These are phyloP conservation scores for Ogataea paraovalis DNA, from an alignment of 805 yeast genomes.

Conservation along the genomic window DNA sequence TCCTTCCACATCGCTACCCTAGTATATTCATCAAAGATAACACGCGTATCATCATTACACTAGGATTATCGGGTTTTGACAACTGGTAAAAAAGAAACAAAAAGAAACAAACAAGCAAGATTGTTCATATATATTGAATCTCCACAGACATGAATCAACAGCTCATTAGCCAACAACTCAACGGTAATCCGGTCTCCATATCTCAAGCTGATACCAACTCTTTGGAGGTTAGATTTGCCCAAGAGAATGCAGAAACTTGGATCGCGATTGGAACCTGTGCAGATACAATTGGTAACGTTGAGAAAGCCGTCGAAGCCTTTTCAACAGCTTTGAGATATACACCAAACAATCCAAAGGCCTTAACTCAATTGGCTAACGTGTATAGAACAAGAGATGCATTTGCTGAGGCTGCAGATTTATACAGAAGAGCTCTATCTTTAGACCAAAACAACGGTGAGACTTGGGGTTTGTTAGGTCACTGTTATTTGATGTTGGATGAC, in stretches of 20 bases:
- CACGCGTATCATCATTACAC: too few relatives aligned
- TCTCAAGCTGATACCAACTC: slow-evolving; percentile 17
- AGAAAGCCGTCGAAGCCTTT: slow-evolving; percentile 83
- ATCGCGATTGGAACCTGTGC: slow-evolving; percentile 85
- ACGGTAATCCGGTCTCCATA: slow-evolving; percentile 19
- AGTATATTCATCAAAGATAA: too few relatives aligned
- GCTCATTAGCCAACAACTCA: slow-evolving; percentile 17
- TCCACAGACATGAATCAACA: slow-evolving; percentile 16
- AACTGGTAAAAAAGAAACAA: too few relatives aligned
- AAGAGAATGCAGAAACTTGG: slow-evolving; percentile 81
- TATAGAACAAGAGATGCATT: slow-evolving; percentile 88
- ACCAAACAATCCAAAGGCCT: slow-evolving; percentile 80
- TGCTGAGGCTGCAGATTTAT: slow-evolving; percentile 90
- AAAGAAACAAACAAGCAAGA: too few relatives aligned
- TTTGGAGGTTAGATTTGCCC: slow-evolving; percentile 31
- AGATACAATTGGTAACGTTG: slow-evolving; percentile 82
- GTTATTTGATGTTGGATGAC: slow-evolving; percentile 95
- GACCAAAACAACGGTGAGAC: slow-evolving; percentile 91
- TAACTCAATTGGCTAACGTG: slow-evolving; percentile 81
- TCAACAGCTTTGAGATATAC: slow-evolving; percentile 83
- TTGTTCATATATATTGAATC: too few relatives aligned
- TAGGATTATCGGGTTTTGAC: too few relatives aligned
- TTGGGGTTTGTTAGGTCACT: slow-evolving; percentile 96
- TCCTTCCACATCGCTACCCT: too few relatives aligned
- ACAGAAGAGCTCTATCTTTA: slow-evolving; percentile 77